Evolutionary conservation across 1,139 yeast species (phyloP).

Genomic region (Debaryomyces robertsiae): DNA sequence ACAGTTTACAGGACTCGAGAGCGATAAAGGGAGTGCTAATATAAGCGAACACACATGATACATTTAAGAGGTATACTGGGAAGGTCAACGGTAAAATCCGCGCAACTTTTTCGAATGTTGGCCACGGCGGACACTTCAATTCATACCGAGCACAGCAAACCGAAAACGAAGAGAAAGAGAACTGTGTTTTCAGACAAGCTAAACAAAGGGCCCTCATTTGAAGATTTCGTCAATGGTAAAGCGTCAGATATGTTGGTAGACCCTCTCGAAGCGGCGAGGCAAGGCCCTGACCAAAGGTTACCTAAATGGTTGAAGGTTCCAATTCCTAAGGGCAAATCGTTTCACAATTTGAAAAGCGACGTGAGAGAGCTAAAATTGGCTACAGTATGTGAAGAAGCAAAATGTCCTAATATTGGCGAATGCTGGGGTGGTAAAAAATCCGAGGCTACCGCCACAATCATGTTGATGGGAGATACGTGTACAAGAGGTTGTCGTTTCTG

Average conservation of each 20-base stretch:
- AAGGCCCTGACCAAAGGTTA: conserved; percentile 64
- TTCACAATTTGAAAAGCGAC: conserved; percentile 78
- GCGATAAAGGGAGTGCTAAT: background rate
- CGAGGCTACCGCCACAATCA: conserved; percentile 98
- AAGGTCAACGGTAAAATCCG: conserved; percentile 3
- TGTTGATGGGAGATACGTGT: conserved; percentile 98
- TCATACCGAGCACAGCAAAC: conserved; percentile 9
- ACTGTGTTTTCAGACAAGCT: conserved; percentile 72
- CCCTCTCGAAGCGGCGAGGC: conserved; percentile 69
- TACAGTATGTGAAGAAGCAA: conserved; percentile 97
- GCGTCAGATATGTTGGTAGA: conserved; percentile 68
- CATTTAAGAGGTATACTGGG: conserved; percentile 8
- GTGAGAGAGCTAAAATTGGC: conserved; percentile 85
- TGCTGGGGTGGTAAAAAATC: conserved; percentile 99
- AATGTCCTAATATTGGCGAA: conserved; percentile 98
- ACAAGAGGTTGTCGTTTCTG: conserved; percentile 98
- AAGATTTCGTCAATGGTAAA: conserved; percentile 80
- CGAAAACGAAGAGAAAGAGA: conserved; percentile 43
- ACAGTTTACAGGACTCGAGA: background rate
- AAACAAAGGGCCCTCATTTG: conserved; percentile 90
- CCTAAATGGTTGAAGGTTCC: conserved; percentile 96
- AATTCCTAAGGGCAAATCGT: conserved; percentile 88
- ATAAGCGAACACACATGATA: conserved; percentile 5
- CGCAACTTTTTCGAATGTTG: conserved; percentile 13
- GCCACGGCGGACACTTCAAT: conserved; percentile 17